Conservation (phyloP, 2,329 filamentous ascomycete species). For the Cytospora chrysosperma region DNA sequence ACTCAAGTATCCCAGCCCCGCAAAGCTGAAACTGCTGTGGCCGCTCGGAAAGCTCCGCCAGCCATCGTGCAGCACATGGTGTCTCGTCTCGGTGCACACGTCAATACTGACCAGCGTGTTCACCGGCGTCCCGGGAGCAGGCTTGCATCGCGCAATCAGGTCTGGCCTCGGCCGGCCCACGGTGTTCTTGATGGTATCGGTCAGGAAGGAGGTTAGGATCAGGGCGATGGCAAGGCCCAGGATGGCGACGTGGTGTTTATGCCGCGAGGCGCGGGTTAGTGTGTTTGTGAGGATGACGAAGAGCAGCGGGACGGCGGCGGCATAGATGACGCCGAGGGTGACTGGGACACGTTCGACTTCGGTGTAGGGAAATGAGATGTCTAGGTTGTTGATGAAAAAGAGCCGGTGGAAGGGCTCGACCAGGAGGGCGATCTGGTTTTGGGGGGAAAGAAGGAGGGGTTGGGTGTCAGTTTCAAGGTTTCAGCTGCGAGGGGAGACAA, state of each 20-base stretch:
- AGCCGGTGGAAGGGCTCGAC: conserved; percentile 89
- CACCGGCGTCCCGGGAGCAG: conserved; percentile 48
- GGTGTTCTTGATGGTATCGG: conserved; percentile 87
- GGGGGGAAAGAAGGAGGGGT: neutral
- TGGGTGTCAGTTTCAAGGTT: neutral
- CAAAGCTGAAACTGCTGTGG: conserved; percentile 77
- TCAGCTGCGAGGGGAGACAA: conserved; percentile 24
- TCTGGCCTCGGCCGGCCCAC: conserved; percentile 71
- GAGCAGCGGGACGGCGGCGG: conserved; percentile 67
- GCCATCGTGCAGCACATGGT: conserved; percentile 73
- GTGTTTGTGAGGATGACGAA: conserved; percentile 66
- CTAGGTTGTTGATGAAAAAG: conserved; percentile 83
- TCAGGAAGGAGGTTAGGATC: conserved; percentile 76
- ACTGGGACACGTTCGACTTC: conserved; percentile 80
- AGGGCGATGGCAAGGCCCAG: conserved; percentile 78
- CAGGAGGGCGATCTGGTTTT: conserved; percentile 60
- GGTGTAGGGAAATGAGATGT: conserved; percentile 85
- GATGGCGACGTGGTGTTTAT: conserved; percentile 83
- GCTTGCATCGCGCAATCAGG: conserved; percentile 74
- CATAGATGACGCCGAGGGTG: conserved; percentile 76
- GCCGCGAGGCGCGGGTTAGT: conserved; percentile 58
- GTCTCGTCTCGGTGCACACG: conserved; percentile 70
- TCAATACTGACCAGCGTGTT: conserved; percentile 60
- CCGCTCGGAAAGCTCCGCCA: conserved; percentile 83
- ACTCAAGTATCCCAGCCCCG: conserved; percentile 72